Conservation (phyloP, 768 basidiomycete genomes). For the Tephrocybe sp. region DNA sequence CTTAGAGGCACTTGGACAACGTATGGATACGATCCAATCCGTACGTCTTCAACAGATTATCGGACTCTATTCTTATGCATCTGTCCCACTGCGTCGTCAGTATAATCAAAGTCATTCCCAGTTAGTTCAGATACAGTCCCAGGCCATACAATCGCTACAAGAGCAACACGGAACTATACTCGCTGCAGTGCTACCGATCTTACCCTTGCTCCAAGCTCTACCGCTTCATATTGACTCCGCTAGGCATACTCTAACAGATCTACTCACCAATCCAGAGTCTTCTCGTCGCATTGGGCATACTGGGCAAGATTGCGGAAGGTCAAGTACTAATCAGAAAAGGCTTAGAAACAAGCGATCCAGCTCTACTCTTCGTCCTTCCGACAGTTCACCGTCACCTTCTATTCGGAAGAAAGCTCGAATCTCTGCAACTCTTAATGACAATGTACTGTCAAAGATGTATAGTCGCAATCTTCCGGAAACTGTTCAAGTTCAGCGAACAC, state of each 20-base stretch:
- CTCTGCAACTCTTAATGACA: neutral
- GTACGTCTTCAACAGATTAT: slow-evolving; percentile 28
- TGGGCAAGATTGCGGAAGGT: slow-evolving; percentile 3
- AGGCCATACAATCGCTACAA: slow-evolving; percentile 59
- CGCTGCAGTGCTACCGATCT: slow-evolving; percentile 53
- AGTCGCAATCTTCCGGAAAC: neutral
- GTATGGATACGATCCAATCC: slow-evolving; percentile 54
- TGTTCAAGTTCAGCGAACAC: neutral
- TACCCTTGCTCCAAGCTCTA: slow-evolving; percentile 60
- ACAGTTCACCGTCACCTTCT: slow-evolving; percentile 6
- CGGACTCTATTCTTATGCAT: neutral
- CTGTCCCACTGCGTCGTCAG: slow-evolving; percentile 24
- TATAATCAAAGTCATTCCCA: slow-evolving; percentile 47
- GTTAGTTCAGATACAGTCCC: slow-evolving; percentile 51
- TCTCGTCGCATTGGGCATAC: slow-evolving; percentile 6
- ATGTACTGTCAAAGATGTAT: neutral
- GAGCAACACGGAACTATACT: slow-evolving; percentile 62
- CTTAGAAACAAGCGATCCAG: slow-evolving; percentile 20
- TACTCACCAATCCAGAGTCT: slow-evolving; percentile 20
- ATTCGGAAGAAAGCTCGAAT: slow-evolving; percentile 15
- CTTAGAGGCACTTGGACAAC: slow-evolving; percentile 50
- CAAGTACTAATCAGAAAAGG: slow-evolving; percentile 1
- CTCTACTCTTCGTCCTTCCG: slow-evolving; percentile 15
- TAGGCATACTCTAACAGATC: slow-evolving; percentile 32
- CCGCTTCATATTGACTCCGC: slow-evolving; percentile 55